Conservation (phyloP, 2,329 filamentous ascomycete genomes). For the Fusarium haematococcum region DNA sequence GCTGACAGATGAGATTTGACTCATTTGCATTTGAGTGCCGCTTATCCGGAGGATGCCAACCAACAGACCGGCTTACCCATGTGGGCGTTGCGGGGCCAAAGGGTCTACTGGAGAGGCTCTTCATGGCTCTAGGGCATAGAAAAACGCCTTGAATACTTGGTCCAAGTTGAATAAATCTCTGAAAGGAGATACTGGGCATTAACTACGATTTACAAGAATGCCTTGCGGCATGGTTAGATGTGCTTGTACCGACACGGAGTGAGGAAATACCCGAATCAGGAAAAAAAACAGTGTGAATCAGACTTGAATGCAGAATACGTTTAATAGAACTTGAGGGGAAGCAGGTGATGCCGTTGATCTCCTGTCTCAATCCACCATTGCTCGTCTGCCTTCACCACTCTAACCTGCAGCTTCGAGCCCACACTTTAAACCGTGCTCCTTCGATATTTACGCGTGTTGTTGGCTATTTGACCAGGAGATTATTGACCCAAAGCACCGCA, state of each 20-base stretch:
- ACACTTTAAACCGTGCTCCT: background rate
- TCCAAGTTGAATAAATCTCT: background rate
- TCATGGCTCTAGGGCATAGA: too few species aligned
- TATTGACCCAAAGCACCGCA: background rate
- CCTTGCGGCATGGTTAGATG: background rate
- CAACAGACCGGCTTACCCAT: background rate
- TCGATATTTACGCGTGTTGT: background rate
- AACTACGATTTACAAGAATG: background rate
- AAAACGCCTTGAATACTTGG: background rate
- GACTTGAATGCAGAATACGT: background rate
- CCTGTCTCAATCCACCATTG: background rate
- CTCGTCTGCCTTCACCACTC: background rate
- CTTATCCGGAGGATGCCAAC: background rate
- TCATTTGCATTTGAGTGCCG: background rate
- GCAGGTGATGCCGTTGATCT: background rate
- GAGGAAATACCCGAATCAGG: background rate
- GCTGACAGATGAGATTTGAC: background rate
- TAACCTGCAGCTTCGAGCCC: background rate
- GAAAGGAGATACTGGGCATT: too few species aligned
- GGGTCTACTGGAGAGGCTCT: background rate
- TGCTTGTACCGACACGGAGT: too few species aligned
- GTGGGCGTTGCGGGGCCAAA: background rate
- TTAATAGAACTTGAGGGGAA: background rate
- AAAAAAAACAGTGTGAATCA: background rate
- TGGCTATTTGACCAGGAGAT: background rate